phyloP scores from a whole-genome alignment of 352 stramenopile species.

The Phytophthora nicotianae region DNA sequence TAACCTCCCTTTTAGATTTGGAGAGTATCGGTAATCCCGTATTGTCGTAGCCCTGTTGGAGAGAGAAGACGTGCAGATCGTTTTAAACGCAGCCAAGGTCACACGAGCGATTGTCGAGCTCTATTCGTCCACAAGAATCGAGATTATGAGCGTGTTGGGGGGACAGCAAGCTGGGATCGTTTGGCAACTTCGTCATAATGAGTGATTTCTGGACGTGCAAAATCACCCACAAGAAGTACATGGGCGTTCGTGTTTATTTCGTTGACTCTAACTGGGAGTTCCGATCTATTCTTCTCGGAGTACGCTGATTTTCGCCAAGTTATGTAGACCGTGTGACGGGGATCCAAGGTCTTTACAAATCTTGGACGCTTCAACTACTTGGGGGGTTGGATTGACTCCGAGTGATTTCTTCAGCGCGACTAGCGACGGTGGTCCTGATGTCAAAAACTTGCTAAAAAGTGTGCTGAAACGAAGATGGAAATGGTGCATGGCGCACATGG shows the following conservation, averaged over 20 bases:
- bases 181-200: too few relatives aligned
- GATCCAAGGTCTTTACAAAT: too few relatives aligned
- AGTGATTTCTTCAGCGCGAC: neutral
- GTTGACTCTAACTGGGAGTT: neutral
- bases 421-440: neutral
- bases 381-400: too few relatives aligned
- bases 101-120: neutral
- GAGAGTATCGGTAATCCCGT: neutral
- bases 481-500: conserved; percentile 15
- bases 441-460: neutral
- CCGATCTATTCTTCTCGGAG: neutral
- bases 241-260: neutral
- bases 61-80: neutral
- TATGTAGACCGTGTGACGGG: too few relatives aligned
- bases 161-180: too few relatives aligned
- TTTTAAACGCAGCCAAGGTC: neutral
- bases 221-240: neutral
- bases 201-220: neutral
- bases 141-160: neutral
- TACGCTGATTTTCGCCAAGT: too few relatives aligned
- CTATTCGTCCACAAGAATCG: neutral
- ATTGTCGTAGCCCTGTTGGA: neutral
- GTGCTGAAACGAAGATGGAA: neutral
- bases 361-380: too few relatives aligned
- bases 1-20: neutral